Evolutionary conservation across 1,284 basidiomycete genomes (phyloP).

Genomic region (Cryptococcus hybrid): DNA sequence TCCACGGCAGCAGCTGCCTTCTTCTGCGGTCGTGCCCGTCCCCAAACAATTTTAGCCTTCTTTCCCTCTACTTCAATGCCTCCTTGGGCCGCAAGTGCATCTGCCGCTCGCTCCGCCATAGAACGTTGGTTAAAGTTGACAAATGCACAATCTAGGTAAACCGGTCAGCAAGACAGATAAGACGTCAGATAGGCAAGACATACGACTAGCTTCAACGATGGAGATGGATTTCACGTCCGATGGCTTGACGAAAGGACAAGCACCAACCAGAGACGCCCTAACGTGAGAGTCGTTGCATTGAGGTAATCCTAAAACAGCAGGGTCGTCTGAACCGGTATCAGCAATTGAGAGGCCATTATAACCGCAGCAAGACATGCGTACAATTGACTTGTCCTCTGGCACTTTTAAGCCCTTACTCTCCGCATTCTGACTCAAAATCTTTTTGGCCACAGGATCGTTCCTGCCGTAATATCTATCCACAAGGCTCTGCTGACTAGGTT

Average conservation of each 20-base stretch:
- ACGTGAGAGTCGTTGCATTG: constrained; percentile 70
- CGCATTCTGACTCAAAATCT: constrained; percentile 74
- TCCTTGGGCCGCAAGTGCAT: constrained; percentile 68
- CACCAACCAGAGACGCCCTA: constrained; percentile 69
- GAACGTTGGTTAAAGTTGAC: constrained; percentile 83
- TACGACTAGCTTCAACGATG: constrained; percentile 61
- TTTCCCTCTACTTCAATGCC: constrained; percentile 82
- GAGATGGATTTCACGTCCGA: constrained; percentile 75
- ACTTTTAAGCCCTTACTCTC: constrained; percentile 76
- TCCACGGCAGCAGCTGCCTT: constrained; percentile 29
- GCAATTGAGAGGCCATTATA: background rate
- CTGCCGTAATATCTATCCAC: constrained; percentile 87
- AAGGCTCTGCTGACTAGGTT: constrained; percentile 67
- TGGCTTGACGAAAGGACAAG: constrained; percentile 67
- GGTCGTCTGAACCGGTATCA: constrained; percentile 63
- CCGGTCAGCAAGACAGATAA: background rate
- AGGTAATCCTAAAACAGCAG: constrained; percentile 87
- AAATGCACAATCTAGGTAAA: constrained; percentile 76
- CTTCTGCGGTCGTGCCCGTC: constrained; percentile 59
- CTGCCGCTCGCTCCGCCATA: constrained; percentile 80
- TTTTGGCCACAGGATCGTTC: constrained; percentile 86
- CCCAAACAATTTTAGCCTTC: constrained; percentile 81
- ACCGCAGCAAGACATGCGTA: constrained; percentile 52
- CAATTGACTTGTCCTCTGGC: constrained; percentile 82
- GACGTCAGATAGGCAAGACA: constrained; percentile 13